Evolutionary conservation across 2,329 filamentous ascomycete species (phyloP).

Genomic region (Pyrenochaeta sp.): DNA sequence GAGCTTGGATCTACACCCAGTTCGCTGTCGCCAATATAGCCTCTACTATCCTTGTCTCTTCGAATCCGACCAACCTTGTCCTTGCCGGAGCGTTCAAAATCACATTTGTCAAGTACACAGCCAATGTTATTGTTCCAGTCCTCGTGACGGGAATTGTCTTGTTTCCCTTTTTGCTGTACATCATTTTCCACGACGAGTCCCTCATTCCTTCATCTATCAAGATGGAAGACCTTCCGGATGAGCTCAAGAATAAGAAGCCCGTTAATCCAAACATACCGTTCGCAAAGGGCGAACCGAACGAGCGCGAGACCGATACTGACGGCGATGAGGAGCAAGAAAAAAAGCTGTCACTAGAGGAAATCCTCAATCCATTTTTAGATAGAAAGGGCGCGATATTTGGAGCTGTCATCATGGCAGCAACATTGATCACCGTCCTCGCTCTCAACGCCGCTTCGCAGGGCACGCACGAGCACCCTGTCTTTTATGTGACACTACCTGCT

Average conservation of each 20-base stretch:
- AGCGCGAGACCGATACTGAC: slow-evolving; percentile 57
- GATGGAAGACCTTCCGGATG: slow-evolving; percentile 72
- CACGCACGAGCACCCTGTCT: slow-evolving; percentile 66
- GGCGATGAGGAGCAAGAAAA: slow-evolving; percentile 60
- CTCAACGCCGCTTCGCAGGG: slow-evolving; percentile 69
- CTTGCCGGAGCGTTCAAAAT: slow-evolving; percentile 76
- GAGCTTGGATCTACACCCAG: slow-evolving; percentile 77
- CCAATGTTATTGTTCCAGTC: slow-evolving; percentile 80
- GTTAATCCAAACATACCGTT: slow-evolving; percentile 78
- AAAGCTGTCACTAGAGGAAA: slow-evolving; percentile 71
- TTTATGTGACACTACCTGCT: slow-evolving; percentile 73
- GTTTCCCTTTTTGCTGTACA: slow-evolving; percentile 74
- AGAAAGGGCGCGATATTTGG: slow-evolving; percentile 71
- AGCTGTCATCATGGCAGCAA: slow-evolving; percentile 70
- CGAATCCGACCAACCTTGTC: slow-evolving; percentile 79
- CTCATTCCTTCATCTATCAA: slow-evolving; percentile 72
- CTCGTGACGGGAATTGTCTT: slow-evolving; percentile 72
- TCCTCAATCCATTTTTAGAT: slow-evolving; percentile 78
- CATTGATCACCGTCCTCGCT: slow-evolving; percentile 70
- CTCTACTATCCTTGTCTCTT: slow-evolving; percentile 79
- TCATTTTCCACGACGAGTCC: slow-evolving; percentile 70
- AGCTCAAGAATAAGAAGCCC: slow-evolving; percentile 63
- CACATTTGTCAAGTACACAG: slow-evolving; percentile 76
- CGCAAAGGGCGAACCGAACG: slow-evolving; percentile 64
- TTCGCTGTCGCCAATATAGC: slow-evolving; percentile 77